Percentiles rank a stretch among this genome's conserved stretches.
Evolutionary conservation across 208 protist species (phyloP).

Genomic region (Crithidia thermophila): DNA sequence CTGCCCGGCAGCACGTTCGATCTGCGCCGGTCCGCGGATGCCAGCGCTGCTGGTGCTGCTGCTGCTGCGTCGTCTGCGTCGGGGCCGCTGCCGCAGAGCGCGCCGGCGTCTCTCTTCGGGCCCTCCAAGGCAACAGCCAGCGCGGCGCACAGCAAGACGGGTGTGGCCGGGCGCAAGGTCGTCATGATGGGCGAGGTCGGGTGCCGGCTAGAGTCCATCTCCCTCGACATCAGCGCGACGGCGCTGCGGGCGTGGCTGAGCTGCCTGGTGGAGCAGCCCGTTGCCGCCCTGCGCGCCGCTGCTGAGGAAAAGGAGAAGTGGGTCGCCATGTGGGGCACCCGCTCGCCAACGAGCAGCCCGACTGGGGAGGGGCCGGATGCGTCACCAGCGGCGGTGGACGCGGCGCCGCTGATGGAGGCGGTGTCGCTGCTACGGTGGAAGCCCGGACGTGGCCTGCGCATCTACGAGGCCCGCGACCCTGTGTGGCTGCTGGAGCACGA

Average conservation of each 20-base stretch:
- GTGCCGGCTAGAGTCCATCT: conserved; percentile 22
- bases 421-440: conserved; percentile 16
- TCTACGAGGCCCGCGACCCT: conserved; percentile 27
- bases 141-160: not conserved
- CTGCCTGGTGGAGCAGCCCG: conserved; percentile 30
- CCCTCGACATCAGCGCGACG: conserved; percentile 28
- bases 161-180: not conserved
- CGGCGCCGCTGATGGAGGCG: not conserved
- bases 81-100: not conserved
- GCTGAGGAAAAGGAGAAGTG: conserved; percentile 22
- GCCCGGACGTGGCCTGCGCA: conserved; percentile 24
- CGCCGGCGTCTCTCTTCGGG: not conserved
- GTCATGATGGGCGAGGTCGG: conserved; percentile 25
- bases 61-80: no score
- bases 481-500: conserved; percentile 32
- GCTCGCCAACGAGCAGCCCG: not conserved
- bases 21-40: no score
- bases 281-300: conserved; percentile 20
- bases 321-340: conserved; percentile 1
- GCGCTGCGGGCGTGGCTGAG: conserved; percentile 30
- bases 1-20: no score
- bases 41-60: not conserved
- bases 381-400: not conserved
- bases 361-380: not conserved
- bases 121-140: not conserved